Evolutionary conservation across 73 alveolate species (phyloP).

Genomic region (Effrenium voratum): DNA sequence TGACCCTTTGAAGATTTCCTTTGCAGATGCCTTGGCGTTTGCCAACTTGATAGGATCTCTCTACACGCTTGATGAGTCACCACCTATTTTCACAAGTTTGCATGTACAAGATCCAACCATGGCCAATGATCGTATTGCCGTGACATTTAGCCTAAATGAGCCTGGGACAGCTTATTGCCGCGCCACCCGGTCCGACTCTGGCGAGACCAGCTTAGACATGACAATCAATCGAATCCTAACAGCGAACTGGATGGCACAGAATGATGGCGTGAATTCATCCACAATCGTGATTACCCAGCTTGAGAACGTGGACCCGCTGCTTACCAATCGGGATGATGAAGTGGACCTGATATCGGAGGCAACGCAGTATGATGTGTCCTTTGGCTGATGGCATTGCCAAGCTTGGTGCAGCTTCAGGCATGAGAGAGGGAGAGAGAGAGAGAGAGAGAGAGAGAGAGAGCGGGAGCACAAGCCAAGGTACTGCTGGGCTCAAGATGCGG

Average conservation of each 20-base stretch:
- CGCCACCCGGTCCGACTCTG: conserved; percentile 39
- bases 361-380: conserved; percentile 30
- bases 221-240: conserved; percentile 46
- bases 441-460: neutral
- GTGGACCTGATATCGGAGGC: conserved; percentile 43
- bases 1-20: conserved; percentile 34
- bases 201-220: conserved; percentile 35
- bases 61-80: conserved; percentile 37
- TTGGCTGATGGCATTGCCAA: neutral
- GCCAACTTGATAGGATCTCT: conserved; percentile 24
- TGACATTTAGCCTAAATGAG: conserved; percentile 36
- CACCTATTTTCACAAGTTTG: conserved; percentile 38
- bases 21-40: conserved; percentile 19
- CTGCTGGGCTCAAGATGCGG: conserved; percentile 62
- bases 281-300: conserved; percentile 39
- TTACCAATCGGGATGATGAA: conserved; percentile 47
- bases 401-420: neutral
- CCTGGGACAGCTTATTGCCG: conserved; percentile 65
- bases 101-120: conserved; percentile 24
- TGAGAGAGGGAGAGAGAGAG: neutral
- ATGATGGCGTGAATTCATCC: conserved; percentile 28
- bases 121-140: conserved; percentile 22
- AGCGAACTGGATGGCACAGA: conserved; percentile 56
- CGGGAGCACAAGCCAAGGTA: neutral
- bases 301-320: conserved; percentile 46